These are phyloP conservation scores for Rhizopus stolonifer DNA, from an alignment of 371 early-diverging fungal species.

Conservation along the genomic window DNA sequence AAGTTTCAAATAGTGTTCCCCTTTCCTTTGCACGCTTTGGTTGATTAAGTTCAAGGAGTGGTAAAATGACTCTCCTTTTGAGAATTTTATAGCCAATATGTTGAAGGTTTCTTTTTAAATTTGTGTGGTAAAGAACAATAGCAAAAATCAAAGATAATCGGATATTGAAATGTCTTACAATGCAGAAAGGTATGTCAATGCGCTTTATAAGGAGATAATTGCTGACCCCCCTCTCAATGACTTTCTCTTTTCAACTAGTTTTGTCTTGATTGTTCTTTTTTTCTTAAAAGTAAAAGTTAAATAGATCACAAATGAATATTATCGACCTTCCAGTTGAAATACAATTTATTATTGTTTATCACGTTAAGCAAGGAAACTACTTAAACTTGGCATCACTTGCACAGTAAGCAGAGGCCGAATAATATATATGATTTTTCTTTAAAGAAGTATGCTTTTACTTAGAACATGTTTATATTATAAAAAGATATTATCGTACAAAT, in stretches of 20 bases:
- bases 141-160: neutral
- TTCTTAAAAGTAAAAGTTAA: no score
- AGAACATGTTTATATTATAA: slow-evolving; percentile 13
- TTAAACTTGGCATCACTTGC: slow-evolving; percentile 27
- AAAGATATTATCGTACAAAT: slow-evolving; percentile 6
- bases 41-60: no score
- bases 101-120: no score
- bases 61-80: no score
- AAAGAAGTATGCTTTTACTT: neutral
- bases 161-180: neutral
- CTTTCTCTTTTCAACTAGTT: neutral
- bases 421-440: no score
- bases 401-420: slow-evolving; percentile 21
- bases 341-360: slow-evolving; percentile 23
- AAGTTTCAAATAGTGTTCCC: no score
- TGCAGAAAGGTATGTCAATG: neutral
- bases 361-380: slow-evolving; percentile 25
- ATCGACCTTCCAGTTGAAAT: slow-evolving; percentile 29
- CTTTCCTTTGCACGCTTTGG: no score
- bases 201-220: neutral
- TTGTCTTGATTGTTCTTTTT: neutral
- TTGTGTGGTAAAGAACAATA: neutral
- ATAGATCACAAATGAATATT: slow-evolving; percentile 7
- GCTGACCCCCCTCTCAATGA: neutral
- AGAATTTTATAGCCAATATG: no score